Base-by-base conservation (phyloP, 2,329 filamentous ascomycete genomes). In the Trichophyton simii region DNA sequence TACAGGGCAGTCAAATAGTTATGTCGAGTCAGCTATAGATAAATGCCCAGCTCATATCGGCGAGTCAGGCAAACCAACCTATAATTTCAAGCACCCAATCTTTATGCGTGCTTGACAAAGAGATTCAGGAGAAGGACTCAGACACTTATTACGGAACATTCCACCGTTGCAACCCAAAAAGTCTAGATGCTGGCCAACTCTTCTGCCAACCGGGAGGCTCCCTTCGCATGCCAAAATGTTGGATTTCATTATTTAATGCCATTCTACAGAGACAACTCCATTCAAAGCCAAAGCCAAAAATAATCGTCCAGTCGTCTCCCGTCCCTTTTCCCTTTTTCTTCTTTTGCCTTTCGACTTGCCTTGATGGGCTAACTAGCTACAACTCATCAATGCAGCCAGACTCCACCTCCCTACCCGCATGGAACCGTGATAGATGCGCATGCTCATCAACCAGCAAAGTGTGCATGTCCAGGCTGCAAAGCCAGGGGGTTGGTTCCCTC, bases 201-300 rank as follows among this genome's bases (percentile, higher is more conserved):
- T 54, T 31, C 50, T 28, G 50, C 50, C 50, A 54, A 54, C 50
- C 50, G 50, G 50, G 50, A 31, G 28, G 50, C 50, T 54, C 50
- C 50, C 22, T 54, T 54, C 22, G 7, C 9, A n/a, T 54, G 50
- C 50, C 13, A 54, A 54, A 54, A 25, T n/a, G 50, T 54, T 54
- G 25, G 50, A 31, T 54, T 44, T 15, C 7, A 34, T 31, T 38
- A 38, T 31, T 54, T n/a, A 31, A 34, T 31, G 50, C 25, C 28
- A 13, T n/a, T 31, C 15, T 28, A 15, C 34, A 38, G 34, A 13
- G 34, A 38, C 3, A 38, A 38, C 50, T 54, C 50, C 28, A 22
- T 54, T 11, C 50, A 22, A 28, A 54, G 25, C n/a, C 50, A 44
- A n/a, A 44, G n/a, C 41, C 41, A 44, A 44, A 13, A 25, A 54